A percentile compares a stretch with the other conserved stretches of the same genome.
Evolutionary conservation across 805 yeast genomes (phyloP).

Genomic region (Starmera amethionina): DNA sequence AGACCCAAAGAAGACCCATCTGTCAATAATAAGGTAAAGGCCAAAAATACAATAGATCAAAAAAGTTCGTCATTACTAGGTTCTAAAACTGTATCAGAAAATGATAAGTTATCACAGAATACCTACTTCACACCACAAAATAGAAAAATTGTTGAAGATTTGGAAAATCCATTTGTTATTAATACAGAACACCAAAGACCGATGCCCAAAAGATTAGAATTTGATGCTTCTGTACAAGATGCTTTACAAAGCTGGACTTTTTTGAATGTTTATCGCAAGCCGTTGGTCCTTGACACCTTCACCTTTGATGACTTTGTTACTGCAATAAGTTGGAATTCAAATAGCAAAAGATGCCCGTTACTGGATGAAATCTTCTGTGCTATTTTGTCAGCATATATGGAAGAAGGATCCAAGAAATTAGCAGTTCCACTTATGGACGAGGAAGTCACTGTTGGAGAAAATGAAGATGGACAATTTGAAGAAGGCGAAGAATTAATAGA

Average conservation of each 20-base stretch:
- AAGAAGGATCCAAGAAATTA: constrained; percentile 29
- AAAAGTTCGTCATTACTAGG: not conserved
- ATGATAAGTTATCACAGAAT: not conserved
- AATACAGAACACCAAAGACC: constrained; percentile 8
- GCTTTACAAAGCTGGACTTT: constrained; percentile 69
- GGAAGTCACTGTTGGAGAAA: constrained; percentile 1
- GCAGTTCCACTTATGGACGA: constrained; percentile 20
- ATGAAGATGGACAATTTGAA: constrained; percentile 11
- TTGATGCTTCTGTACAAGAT: constrained; percentile 19
- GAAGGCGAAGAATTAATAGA: constrained; percentile 10
- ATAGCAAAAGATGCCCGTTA: constrained; percentile 39
- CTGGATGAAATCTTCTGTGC: constrained; percentile 65
- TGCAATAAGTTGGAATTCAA: constrained; percentile 33
- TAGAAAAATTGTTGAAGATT: constrained; percentile 12
- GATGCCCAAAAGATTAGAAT: constrained; percentile 9
- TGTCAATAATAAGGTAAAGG: not conserved
- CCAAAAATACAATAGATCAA: not conserved
- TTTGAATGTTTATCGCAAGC: constrained; percentile 56
- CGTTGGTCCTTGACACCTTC: constrained; percentile 58
- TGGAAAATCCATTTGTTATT: constrained; percentile 10
- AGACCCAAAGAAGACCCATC: not conserved
- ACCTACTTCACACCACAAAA: constrained; percentile 3
- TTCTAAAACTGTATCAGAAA: not conserved
- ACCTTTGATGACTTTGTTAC: constrained; percentile 72
- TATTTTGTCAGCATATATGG: constrained; percentile 44